These are phyloP conservation scores for Dalbergia oliveri DNA, from an alignment of 306 rosid genomes.

Conservation along the genomic window DNA sequence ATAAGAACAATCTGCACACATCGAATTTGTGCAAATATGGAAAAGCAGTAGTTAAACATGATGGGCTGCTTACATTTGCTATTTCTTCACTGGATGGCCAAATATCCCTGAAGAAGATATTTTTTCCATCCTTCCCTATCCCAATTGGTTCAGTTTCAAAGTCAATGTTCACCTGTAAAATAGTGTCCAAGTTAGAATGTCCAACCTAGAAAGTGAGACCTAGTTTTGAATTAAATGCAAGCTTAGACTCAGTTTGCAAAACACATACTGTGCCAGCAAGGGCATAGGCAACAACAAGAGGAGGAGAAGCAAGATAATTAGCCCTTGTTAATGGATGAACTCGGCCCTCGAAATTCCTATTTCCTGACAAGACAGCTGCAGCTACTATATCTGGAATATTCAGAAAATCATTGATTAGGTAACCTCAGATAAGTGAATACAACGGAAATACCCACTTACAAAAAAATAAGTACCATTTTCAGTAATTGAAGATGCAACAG, in stretches of 20 bases:
- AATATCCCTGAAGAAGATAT: slow-evolving; percentile 82
- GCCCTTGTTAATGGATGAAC: slow-evolving; percentile 97
- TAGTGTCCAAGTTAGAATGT: slow-evolving; percentile 45
- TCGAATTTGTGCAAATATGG: slow-evolving; percentile 24
- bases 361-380: slow-evolving; percentile 96
- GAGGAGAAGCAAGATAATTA: slow-evolving; percentile 98
- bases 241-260: slow-evolving; percentile 40
- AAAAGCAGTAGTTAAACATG: slow-evolving; percentile 38
- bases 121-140: slow-evolving; percentile 73
- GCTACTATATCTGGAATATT: slow-evolving; percentile 81
- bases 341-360: slow-evolving; percentile 97
- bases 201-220: slow-evolving; percentile 44
- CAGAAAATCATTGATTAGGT: slow-evolving; percentile 39
- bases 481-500: slow-evolving; percentile 84
- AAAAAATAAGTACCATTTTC: slow-evolving; percentile 71
- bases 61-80: slow-evolving; percentile 64
- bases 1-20: slow-evolving; percentile 33
- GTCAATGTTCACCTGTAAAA: slow-evolving; percentile 88
- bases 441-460: slow-evolving; percentile 32
- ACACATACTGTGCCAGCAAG: slow-evolving; percentile 92
- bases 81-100: slow-evolving; percentile 96
- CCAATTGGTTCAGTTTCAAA: slow-evolving; percentile 86
- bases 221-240: slow-evolving; percentile 25
- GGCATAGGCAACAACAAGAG: slow-evolving; percentile 97
- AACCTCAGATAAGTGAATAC: slow-evolving; percentile 25